A percentile compares a stretch with the other conserved stretches of the same genome.
These are phyloP conservation scores for Kurtzmaniella fragi DNA, from an alignment of 805 yeast genomes.

Conservation along the genomic window DNA sequence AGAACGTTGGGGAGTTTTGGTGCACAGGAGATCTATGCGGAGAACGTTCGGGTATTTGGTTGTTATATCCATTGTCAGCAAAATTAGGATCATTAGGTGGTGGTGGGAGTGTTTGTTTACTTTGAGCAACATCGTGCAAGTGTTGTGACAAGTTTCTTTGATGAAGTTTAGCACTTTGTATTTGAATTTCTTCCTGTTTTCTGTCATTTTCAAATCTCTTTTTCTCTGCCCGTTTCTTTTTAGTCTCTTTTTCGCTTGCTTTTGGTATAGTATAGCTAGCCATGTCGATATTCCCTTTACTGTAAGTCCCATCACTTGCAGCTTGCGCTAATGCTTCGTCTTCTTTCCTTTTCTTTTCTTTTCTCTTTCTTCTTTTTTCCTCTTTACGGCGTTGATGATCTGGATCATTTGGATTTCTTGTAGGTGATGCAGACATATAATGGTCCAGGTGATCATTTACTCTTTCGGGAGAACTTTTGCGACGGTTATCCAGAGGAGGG, in stretches of 20 bases:
- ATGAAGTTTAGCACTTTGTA: too few relatives aligned
- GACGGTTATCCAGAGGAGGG: conserved; percentile 4
- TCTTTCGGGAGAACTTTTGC: conserved; percentile 3
- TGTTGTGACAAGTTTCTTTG: not conserved
- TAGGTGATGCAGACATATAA: conserved; percentile 5
- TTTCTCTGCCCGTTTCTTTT: too few relatives aligned
- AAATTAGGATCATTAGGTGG: not conserved
- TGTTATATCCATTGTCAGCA: not conserved
- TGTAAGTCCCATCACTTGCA: not conserved
- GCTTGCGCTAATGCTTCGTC: not conserved
- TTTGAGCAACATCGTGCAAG: not conserved
- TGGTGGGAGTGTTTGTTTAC: not conserved
- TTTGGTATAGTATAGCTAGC: too few relatives aligned
- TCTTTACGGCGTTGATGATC: conserved; percentile 1
- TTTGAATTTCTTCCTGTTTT: too few relatives aligned
- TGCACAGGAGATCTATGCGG: too few relatives aligned
- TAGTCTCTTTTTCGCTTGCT: too few relatives aligned
- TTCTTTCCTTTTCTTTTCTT: conserved; percentile 2
- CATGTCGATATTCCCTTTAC: too few relatives aligned
- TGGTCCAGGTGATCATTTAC: not conserved
- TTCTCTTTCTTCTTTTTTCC: conserved; percentile 7
- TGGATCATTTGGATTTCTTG: conserved; percentile 1
- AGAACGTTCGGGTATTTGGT: too few relatives aligned
- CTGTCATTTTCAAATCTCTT: too few relatives aligned
- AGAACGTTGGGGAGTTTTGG: too few relatives aligned